Base-by-base conservation (phyloP, 768 basidiomycete genomes). In the Mycena epipterygia region DNA sequence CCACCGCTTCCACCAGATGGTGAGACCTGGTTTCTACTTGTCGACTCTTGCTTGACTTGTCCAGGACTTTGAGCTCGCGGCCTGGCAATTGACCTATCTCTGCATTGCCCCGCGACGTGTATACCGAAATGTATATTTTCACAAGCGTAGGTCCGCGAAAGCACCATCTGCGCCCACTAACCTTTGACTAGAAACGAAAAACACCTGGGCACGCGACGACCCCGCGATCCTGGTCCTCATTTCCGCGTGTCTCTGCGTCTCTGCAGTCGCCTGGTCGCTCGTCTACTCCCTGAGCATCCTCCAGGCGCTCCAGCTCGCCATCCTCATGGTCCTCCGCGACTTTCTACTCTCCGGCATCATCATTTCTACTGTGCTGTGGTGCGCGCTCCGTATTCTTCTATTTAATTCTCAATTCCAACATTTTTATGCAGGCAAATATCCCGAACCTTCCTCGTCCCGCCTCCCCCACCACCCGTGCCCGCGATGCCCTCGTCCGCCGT, bases 121-220 rank as follows among this genome's bases (percentile, higher is more conserved):
- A 92, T 96, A 98, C 81, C 92, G 96, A 57, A 97, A 98, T 81
- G 97, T 98, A 9, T 99, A 98, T 79, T 98, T 97, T 78, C 97
- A 98, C 83, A 97, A 97, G 82, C 95, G 97, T 97, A 78, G 77
- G 91, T 81, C 27, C 5, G 19, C 8, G 0, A 2, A 13, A 21
- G 4, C 11, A n/a, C 9, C 6, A 46, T 16, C 19, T 2, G 42
- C 0, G 46, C 64, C 69, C 39, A 32, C 48, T 33, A 7, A 56
- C 44, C 48, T 49, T 13, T 42, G 35, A 46, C 19, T 82, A 94
- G 96, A 98, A 85, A 98, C 97, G 23, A 98, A 98, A 86, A 98
- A 99, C 79, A 95, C 94, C 19, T 98, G 97, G 97, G 96, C 97
- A 23, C 86, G 97, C 79, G 97, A 99, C 80, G 97, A 99, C 78